phyloP scores from a whole-genome alignment of 202 grass and related monocot species.

The Bolboschoenoplectus hybrid region DNA sequence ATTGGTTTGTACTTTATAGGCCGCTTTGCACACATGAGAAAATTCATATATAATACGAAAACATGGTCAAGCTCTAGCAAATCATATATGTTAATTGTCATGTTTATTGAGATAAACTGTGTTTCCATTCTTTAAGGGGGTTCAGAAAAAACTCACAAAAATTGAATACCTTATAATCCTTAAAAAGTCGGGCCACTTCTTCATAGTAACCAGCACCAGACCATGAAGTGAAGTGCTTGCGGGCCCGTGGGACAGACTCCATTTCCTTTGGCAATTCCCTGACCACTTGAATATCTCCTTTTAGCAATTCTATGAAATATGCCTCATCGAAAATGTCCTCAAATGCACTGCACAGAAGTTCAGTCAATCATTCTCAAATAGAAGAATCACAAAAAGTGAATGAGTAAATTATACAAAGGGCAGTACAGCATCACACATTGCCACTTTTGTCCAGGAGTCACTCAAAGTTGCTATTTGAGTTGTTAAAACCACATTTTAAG shows the following conservation, averaged over 20 bases:
- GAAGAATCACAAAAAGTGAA: conserved; percentile 3
- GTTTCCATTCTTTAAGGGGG: not conserved
- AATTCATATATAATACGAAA: conserved; percentile 1
- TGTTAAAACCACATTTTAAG: not conserved
- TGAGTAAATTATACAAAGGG: not conserved
- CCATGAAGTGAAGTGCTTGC: conserved; percentile 97
- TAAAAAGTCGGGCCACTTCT: conserved; percentile 67
- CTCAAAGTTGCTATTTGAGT: not conserved
- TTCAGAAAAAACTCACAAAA: conserved; percentile 10
- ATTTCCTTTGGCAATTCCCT: conserved; percentile 70
- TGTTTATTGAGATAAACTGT: not conserved
- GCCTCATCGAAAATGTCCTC: conserved; percentile 84
- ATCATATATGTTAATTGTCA: not conserved
- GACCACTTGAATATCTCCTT: conserved; percentile 75
- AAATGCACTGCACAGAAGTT: conserved; percentile 60
- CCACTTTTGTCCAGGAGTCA: not conserved
- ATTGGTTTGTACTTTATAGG: not conserved
- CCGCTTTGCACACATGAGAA: not conserved
- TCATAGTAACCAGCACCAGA: conserved; percentile 81
- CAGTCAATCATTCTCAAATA: not conserved
- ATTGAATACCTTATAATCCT: conserved; percentile 73
- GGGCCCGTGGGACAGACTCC: conserved; percentile 70
- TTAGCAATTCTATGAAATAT: conserved; percentile 74
- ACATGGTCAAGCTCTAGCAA: conserved; percentile 1
- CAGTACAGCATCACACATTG: not conserved